These are phyloP conservation scores for Solanum phureja DNA, from an alignment of 257 asterid genomes.

Conservation along the genomic window DNA sequence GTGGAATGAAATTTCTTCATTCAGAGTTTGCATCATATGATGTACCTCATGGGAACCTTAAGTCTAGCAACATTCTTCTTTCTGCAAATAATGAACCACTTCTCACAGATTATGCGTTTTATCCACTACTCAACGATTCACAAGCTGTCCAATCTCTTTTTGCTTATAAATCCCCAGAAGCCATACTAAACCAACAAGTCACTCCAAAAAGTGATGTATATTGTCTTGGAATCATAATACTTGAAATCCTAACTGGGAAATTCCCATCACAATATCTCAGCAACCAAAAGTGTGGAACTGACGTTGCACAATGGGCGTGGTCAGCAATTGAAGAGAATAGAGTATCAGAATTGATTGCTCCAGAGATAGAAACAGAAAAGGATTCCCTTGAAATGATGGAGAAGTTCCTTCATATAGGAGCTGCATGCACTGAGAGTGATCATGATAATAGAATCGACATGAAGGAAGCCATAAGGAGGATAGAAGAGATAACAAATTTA, in stretches of 20 bases:
- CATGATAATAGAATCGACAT: constrained; percentile 36
- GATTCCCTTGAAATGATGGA: constrained; percentile 40
- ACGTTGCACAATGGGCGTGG: constrained; percentile 56
- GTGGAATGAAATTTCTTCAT: constrained; percentile 81
- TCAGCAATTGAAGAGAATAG: constrained; percentile 35
- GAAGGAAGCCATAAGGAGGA: constrained; percentile 60
- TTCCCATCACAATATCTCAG: constrained; percentile 75
- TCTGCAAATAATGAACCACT: constrained; percentile 49
- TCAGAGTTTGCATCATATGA: constrained; percentile 43
- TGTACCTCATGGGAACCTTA: constrained; percentile 87
- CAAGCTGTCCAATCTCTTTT: constrained; percentile 41
- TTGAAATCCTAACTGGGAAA: constrained; percentile 65
- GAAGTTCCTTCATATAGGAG: constrained; percentile 44
- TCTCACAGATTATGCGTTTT: constrained; percentile 65
- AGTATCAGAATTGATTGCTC: constrained; percentile 55
- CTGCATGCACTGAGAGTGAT: constrained; percentile 50
- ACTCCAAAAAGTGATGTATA: constrained; percentile 77
- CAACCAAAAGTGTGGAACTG: constrained; percentile 79
- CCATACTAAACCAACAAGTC: constrained; percentile 35
- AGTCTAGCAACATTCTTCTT: constrained; percentile 80
- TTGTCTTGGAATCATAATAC: constrained; percentile 67
- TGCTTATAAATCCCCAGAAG: constrained; percentile 67
- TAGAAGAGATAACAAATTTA: constrained; percentile 48
- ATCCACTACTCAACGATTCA: constrained; percentile 45
- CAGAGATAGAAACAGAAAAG: constrained; percentile 32